These are phyloP conservation scores for Septoria linicola DNA, from an alignment of 2,329 filamentous ascomycete genomes.

Conservation along the genomic window DNA sequence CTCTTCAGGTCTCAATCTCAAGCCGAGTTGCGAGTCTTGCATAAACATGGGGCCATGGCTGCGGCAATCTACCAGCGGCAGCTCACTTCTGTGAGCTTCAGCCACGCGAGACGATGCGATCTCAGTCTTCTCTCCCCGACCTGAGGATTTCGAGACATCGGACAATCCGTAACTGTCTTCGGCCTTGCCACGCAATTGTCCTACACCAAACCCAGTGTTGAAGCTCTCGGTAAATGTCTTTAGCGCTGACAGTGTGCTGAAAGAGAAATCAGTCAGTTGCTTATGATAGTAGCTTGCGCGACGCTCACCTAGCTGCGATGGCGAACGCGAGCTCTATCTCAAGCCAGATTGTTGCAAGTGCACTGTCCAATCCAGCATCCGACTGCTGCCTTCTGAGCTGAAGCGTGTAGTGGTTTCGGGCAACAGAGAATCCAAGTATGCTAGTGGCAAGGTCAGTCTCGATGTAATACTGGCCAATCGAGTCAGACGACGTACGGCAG, in stretches of 20 bases:
- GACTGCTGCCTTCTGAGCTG: constrained; percentile 25
- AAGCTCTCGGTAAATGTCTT: constrained; percentile 45
- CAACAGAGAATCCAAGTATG: constrained; percentile 37
- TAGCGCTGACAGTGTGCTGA: neutral
- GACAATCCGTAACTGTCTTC: constrained; percentile 34
- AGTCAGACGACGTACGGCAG: constrained; percentile 34
- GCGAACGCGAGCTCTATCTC: constrained; percentile 44
- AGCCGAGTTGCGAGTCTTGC: neutral
- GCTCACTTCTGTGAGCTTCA: neutral
- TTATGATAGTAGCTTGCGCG: neutral
- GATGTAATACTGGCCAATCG: neutral
- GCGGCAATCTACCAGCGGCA: neutral
- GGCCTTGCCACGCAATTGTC: constrained; percentile 32
- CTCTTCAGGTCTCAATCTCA: constrained; percentile 27
- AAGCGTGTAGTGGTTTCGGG: constrained; percentile 39
- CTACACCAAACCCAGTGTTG: constrained; percentile 43
- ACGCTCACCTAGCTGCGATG: constrained; percentile 35
- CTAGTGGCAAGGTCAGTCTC: constrained; percentile 22
- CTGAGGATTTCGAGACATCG: constrained; percentile 23
- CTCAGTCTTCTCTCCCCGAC: neutral
- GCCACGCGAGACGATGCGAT: neutral
- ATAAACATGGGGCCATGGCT: neutral
- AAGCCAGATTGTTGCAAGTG: constrained; percentile 39
- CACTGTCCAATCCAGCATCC: constrained; percentile 38
- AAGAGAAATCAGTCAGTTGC: neutral